Base-by-base conservation (phyloP, 495 filamentous ascomycete genomes). In the Talaromyces proteolyticus region DNA sequence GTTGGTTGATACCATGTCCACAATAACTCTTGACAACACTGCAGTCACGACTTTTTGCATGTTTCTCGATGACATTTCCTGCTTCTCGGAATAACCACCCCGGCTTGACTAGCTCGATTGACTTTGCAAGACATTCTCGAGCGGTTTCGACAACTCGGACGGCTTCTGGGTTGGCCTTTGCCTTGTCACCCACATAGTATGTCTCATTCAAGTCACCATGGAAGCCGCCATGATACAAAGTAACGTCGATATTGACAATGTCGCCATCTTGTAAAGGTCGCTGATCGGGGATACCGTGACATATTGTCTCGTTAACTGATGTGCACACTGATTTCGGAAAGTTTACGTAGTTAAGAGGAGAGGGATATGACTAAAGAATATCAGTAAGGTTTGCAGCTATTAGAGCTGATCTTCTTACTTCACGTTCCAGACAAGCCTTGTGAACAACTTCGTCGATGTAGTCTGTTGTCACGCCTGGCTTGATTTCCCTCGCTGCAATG, bases 251-350 rank as follows among this genome's bases (percentile, higher is more conserved):
- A 66, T 95, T 95, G 64, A 95, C 62, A 42, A 95, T 94, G 53
- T 95, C 89, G 43, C 89, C 89, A 52, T 95, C 88, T 42, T 87
- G 66, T 6, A 95, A 71, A 7, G 85, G 74, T 19, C 89, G 77
- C 55, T 88, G 77, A 52, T 95, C 89, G 16, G 89, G 89, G 49
- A 95, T 94, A 47, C 89, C 89, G 73, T 95, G 89, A 69, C 89
- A 94, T 61, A 99, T 97, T 50, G 95, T 85, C 69, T 99, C 93
- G 73, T 99, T 99, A 52, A 87, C 62, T 2, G 91, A 96, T 1
- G 91, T 97, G 68, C 93, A 99, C 41, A 96, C 84, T 1, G 93
- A 99, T 74, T 99, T 99, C 49, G 93, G 93, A 73, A 96, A 99
- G 64, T 89, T 75, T 74, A 84, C 82, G 66, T 99, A 99, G 73